Evolutionary conservation across 768 basidiomycete genomes (phyloP).

Genomic region (Lactarius indigo): DNA sequence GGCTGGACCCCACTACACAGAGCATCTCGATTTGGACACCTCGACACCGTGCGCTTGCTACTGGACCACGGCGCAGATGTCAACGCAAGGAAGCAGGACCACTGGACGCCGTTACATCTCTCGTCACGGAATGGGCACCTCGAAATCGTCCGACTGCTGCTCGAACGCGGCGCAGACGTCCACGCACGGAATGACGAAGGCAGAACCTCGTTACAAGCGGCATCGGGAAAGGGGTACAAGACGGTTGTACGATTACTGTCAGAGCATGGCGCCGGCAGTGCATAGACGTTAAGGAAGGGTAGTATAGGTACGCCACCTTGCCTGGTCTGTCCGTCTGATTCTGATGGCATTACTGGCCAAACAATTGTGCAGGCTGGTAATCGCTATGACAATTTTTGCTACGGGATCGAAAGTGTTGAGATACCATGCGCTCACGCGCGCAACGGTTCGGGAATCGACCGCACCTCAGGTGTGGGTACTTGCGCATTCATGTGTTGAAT

Average conservation of each 20-base stretch:
- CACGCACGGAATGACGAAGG: not conserved
- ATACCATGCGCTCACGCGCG: too few species aligned
- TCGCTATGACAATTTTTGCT: not conserved
- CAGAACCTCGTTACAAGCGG: not conserved
- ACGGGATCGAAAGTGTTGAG: not conserved
- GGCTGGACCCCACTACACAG: conserved; percentile 8
- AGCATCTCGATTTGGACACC: not conserved
- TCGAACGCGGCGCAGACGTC: conserved; percentile 3
- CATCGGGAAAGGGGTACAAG: not conserved
- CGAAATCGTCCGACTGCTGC: not conserved
- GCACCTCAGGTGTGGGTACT: too few species aligned
- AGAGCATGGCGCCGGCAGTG: not conserved
- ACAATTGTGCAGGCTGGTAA: not conserved
- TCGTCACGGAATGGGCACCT: conserved; percentile 2
- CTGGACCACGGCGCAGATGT: conserved; percentile 2
- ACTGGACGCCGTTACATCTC: conserved; percentile 7
- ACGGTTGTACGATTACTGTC: not conserved
- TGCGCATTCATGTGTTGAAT: too few species aligned
- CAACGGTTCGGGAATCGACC: too few species aligned
- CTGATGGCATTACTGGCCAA: not conserved
- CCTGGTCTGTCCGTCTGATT: not conserved
- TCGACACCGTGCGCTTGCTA: not conserved
- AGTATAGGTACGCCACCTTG: not conserved
- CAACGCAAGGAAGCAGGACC: not conserved
- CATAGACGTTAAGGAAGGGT: not conserved